Percentiles rank a stretch among this genome's conserved stretches.
These are phyloP conservation scores for Chlamydomonas schloesseri DNA, from an alignment of 139 green algal species.

Conservation along the genomic window DNA sequence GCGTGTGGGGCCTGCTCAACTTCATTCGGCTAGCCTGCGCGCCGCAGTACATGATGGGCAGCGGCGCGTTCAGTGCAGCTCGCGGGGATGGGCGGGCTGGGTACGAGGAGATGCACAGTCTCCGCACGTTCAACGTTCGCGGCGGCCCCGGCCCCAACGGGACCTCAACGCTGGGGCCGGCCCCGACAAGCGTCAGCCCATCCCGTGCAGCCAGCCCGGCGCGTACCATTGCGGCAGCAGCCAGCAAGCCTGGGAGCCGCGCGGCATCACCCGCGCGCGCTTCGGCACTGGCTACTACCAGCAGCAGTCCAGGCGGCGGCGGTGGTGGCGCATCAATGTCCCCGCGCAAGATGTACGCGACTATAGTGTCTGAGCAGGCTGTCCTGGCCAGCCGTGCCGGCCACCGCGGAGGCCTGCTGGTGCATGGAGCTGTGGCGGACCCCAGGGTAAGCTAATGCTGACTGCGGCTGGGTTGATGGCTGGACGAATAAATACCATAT, in stretches of 20 bases:
- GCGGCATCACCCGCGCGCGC: too few relatives aligned
- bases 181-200: not conserved
- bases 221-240: too few relatives aligned
- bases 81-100: too few relatives aligned
- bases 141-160: not conserved
- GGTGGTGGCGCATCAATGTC: too few relatives aligned
- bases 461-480: too few relatives aligned
- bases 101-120: not conserved
- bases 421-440: not conserved
- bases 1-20: constrained; percentile 53
- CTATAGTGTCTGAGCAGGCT: not conserved
- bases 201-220: too few relatives aligned
- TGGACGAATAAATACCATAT: too few relatives aligned
- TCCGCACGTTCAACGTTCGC: constrained; percentile 20
- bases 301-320: too few relatives aligned
- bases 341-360: not conserved
- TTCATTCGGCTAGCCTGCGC: constrained; percentile 29
- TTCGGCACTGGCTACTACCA: too few relatives aligned
- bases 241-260: too few relatives aligned
- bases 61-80: not conserved
- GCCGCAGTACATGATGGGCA: not conserved
- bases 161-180: not conserved
- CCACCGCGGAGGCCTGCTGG: not conserved
- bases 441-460: not conserved
- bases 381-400: not conserved